These are phyloP conservation scores for Lactifluus subvellereus DNA, from an alignment of 768 basidiomycete species.

Conservation along the genomic window DNA sequence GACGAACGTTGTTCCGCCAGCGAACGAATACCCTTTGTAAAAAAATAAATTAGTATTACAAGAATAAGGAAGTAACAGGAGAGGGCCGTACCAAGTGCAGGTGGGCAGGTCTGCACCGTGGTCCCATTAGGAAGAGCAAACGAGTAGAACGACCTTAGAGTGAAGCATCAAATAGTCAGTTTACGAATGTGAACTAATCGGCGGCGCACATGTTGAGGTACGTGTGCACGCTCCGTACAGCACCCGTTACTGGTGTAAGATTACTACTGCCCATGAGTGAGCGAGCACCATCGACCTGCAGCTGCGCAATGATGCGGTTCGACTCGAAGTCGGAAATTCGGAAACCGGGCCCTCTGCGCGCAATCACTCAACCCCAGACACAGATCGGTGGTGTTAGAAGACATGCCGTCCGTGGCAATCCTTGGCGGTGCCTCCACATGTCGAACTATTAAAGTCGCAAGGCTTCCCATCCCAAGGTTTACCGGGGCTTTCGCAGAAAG, in stretches of 20 bases:
- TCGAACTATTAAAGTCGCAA: slow-evolving; percentile 68
- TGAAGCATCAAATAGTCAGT: neutral
- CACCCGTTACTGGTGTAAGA: slow-evolving; percentile 47
- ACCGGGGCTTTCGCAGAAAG: slow-evolving; percentile 75
- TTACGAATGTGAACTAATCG: slow-evolving; percentile 6
- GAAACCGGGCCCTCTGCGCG: slow-evolving; percentile 66
- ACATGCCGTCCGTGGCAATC: slow-evolving; percentile 66
- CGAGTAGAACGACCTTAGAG: slow-evolving; percentile 50
- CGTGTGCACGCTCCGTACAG: slow-evolving; percentile 64
- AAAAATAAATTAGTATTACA: slow-evolving; percentile 1
- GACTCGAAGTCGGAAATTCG: slow-evolving; percentile 69
- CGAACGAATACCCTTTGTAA: slow-evolving; percentile 61
- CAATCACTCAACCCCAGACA: slow-evolving; percentile 9
- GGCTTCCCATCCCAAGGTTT: slow-evolving; percentile 56
- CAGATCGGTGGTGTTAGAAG: neutral
- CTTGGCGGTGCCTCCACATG: slow-evolving; percentile 62
- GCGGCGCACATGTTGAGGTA: slow-evolving; percentile 59
- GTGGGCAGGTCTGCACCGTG: slow-evolving; percentile 63
- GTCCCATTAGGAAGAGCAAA: slow-evolving; percentile 66
- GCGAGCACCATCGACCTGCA: slow-evolving; percentile 65
- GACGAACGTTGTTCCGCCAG: slow-evolving; percentile 72
- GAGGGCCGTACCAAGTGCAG: slow-evolving; percentile 56
- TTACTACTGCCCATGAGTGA: slow-evolving; percentile 46
- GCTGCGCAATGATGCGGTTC: slow-evolving; percentile 62
- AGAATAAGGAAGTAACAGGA: slow-evolving; percentile 9